Conservation (phyloP, 148 eudicot species). For the Linanthus parryae region DNA sequence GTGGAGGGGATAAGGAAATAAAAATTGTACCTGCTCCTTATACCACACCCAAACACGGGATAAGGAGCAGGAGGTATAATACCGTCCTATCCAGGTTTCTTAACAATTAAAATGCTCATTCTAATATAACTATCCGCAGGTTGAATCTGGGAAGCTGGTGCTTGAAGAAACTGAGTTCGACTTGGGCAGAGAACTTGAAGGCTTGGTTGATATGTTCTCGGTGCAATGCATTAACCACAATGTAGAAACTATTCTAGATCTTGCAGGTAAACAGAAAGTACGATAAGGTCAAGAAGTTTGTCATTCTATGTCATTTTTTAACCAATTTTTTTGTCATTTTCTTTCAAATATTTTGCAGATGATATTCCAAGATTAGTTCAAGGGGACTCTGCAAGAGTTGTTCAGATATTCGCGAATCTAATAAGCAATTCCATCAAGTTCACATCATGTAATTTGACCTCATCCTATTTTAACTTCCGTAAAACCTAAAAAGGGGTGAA, state of each 20-base stretch:
- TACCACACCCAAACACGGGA: no score
- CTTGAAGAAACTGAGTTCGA: slow-evolving; percentile 86
- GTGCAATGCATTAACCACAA: slow-evolving; percentile 91
- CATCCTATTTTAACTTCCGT: no score
- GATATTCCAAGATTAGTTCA: slow-evolving; percentile 84
- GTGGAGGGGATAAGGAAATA: no score
- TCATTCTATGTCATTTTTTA: no score
- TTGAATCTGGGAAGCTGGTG: slow-evolving; percentile 91
- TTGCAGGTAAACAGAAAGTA: slow-evolving; percentile 82
- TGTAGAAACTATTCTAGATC: slow-evolving; percentile 85
- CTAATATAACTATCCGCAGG: slow-evolving; percentile 32
- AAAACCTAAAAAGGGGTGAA: no score
- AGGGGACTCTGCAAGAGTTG: slow-evolving; percentile 93
- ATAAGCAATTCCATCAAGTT: slow-evolving; percentile 96
- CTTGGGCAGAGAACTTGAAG: slow-evolving; percentile 93
- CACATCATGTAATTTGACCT: slow-evolving; percentile 60
- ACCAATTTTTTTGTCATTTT: not conserved
- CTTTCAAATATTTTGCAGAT: slow-evolving; percentile 34
- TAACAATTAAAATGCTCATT: not conserved
- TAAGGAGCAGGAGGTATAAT: no score
- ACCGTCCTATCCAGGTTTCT: no score
- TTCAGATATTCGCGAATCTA: slow-evolving; percentile 92
- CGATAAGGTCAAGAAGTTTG: no score
- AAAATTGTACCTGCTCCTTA: no score
- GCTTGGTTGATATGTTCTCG: slow-evolving; percentile 93